Percentiles rank a stretch among this genome's conserved stretches.
Conservation (phyloP, 2,329 filamentous ascomycete species). For the Epicoccum nigrum region DNA sequence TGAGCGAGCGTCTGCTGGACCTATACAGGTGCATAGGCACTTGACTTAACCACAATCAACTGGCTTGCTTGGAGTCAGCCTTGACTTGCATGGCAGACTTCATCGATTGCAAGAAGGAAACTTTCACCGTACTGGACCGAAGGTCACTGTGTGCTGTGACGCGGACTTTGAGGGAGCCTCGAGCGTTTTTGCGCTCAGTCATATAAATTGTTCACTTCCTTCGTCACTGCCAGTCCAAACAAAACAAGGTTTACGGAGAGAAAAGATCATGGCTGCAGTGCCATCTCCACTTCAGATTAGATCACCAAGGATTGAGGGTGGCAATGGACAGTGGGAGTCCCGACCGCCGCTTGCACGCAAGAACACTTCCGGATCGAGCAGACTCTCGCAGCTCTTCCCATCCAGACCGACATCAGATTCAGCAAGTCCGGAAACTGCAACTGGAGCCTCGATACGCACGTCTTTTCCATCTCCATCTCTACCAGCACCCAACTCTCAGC, state of each 20-base stretch:
- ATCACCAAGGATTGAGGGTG: conserved; percentile 29
- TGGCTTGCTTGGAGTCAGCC: no score
- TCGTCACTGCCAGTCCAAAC: neutral
- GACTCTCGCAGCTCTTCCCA: conserved; percentile 47
- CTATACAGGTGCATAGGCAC: no score
- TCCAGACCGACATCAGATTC: conserved; percentile 41
- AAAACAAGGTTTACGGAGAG: neutral
- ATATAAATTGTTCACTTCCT: no score
- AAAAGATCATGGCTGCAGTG: conserved; percentile 33
- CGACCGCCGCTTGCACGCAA: conserved; percentile 36
- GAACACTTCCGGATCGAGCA: conserved; percentile 41
- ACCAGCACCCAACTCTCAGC: conserved; percentile 38
- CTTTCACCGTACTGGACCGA: no score
- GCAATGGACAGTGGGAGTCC: conserved; percentile 17
- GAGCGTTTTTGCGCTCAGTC: no score
- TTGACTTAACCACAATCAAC: no score
- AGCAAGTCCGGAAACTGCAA: conserved; percentile 24
- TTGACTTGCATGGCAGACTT: no score
- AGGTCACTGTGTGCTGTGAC: no score
- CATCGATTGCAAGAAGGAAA: no score
- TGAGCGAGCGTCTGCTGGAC: neutral
- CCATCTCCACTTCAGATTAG: conserved; percentile 41
- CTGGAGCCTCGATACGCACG: conserved; percentile 30
- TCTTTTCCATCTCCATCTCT: conserved; percentile 41
- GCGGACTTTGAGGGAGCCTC: no score